phyloP scores from a whole-genome alignment of 805 yeast genomes.

The Maudiozyma saulgeensis region DNA sequence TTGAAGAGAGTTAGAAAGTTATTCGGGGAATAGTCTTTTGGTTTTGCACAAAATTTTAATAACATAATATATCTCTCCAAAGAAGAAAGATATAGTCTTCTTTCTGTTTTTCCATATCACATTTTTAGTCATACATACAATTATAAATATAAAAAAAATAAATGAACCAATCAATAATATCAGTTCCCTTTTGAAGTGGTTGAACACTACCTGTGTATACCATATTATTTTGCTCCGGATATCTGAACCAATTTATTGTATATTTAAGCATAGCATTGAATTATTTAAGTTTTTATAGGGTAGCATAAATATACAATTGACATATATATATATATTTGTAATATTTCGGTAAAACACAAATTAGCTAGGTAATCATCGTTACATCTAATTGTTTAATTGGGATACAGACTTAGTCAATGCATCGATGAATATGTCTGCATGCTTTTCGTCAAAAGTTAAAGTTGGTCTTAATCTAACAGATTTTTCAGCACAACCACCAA shows the following conservation, averaged over 20 bases:
- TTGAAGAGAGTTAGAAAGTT: conserved; percentile 88
- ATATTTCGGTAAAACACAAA: neutral
- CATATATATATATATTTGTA: conserved; percentile 25
- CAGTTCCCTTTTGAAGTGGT: neutral
- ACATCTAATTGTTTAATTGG: neutral
- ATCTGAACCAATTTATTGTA: no score
- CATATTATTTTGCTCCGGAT: no score
- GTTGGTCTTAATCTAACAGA: conserved; percentile 59
- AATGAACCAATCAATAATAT: neutral
- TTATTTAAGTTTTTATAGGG: no score
- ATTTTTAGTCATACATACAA: neutral
- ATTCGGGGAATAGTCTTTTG: conserved; percentile 67
- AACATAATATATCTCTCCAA: no score
- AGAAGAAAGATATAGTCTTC: no score
- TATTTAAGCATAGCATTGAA: no score
- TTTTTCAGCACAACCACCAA: conserved; percentile 58
- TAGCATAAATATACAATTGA: neutral
- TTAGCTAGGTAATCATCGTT: neutral
- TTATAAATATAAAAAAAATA: no score
- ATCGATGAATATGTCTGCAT: conserved; percentile 47
- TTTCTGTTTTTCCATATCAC: neutral
- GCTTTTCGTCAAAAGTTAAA: conserved; percentile 49
- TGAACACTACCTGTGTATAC: no score
- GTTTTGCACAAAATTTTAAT: neutral
- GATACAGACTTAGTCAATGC: conserved; percentile 30